Conservation (phyloP, 768 basidiomycete species). For the Podaxis rugospora region DNA sequence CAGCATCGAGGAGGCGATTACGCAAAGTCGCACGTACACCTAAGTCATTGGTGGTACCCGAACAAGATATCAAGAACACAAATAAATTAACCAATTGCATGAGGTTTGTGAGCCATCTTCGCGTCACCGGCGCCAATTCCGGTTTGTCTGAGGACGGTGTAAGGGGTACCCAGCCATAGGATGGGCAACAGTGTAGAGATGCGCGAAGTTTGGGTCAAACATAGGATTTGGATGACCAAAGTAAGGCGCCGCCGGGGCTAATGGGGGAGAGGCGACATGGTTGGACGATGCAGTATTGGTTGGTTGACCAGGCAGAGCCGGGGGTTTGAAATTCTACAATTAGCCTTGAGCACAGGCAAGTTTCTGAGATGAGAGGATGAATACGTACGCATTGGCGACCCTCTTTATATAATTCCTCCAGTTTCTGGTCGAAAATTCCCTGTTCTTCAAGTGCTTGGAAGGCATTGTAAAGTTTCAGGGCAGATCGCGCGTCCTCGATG, state of each 20-base stretch:
- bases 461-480: constrained; percentile 79
- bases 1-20: background rate
- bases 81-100: background rate
- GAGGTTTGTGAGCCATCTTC: background rate
- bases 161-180: constrained; percentile 5
- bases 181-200: constrained; percentile 1
- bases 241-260: background rate
- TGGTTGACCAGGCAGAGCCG: constrained; percentile 21
- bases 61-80: background rate
- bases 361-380: background rate
- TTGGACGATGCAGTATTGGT: background rate
- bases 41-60: background rate
- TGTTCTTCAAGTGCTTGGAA: constrained; percentile 73
- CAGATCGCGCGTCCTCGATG: constrained; percentile 93
- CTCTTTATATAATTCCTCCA: constrained; percentile 81
- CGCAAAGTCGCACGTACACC: background rate
- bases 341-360: background rate
- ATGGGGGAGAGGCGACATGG: background rate
- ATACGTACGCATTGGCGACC: constrained; percentile 65
- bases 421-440: constrained; percentile 77
- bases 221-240: constrained; percentile 1
- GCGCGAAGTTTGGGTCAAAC: constrained; percentile 3
- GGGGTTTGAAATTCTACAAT: constrained; percentile 56
- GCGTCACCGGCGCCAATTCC: constrained; percentile 4
- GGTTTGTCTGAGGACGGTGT: constrained; percentile 1